Evolutionary conservation across 2,329 filamentous ascomycete species (phyloP).

Genomic region (Cytospora piceicola): DNA sequence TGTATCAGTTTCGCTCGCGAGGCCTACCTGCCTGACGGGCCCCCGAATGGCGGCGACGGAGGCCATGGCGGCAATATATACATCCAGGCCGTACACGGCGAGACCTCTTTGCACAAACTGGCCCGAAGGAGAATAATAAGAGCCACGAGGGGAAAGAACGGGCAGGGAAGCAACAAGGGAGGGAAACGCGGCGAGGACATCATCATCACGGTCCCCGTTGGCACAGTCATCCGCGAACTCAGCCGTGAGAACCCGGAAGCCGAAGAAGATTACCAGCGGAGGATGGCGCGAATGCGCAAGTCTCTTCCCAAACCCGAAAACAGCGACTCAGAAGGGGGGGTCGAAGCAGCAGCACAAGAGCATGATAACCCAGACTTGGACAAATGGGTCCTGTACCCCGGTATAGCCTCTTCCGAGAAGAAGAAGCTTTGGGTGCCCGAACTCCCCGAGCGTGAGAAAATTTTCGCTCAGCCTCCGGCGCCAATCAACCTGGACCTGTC

Average conservation of each 20-base stretch:
- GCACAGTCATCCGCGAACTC: slow-evolving; percentile 86
- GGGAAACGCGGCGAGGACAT: slow-evolving; percentile 86
- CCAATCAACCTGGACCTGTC: slow-evolving; percentile 77
- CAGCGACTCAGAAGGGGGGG: slow-evolving; percentile 38
- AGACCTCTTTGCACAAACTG: slow-evolving; percentile 93
- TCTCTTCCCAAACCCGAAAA: slow-evolving; percentile 30
- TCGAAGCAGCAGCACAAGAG: slow-evolving; percentile 45
- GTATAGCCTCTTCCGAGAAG: slow-evolving; percentile 71
- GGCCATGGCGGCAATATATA: slow-evolving; percentile 91
- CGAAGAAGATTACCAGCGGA: slow-evolving; percentile 57
- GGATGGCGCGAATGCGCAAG: slow-evolving; percentile 36
- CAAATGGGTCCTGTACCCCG: slow-evolving; percentile 88
- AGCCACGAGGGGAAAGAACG: slow-evolving; percentile 76
- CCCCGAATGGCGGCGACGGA: slow-evolving; percentile 92
- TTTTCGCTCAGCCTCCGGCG: slow-evolving; percentile 69
- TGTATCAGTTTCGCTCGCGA: slow-evolving; percentile 95
- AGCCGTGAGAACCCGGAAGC: slow-evolving; percentile 75
- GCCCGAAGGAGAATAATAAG: slow-evolving; percentile 75
- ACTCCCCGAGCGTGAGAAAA: slow-evolving; percentile 55
- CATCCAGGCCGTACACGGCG: slow-evolving; percentile 87
- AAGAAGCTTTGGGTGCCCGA: slow-evolving; percentile 55
- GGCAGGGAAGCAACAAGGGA: slow-evolving; percentile 72
- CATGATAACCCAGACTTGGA: slow-evolving; percentile 57
- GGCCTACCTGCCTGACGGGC: slow-evolving; percentile 85
- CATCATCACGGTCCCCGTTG: slow-evolving; percentile 87